Conservation (phyloP, 805 yeast species). For the Saccharomycopsis selenospora region DNA sequence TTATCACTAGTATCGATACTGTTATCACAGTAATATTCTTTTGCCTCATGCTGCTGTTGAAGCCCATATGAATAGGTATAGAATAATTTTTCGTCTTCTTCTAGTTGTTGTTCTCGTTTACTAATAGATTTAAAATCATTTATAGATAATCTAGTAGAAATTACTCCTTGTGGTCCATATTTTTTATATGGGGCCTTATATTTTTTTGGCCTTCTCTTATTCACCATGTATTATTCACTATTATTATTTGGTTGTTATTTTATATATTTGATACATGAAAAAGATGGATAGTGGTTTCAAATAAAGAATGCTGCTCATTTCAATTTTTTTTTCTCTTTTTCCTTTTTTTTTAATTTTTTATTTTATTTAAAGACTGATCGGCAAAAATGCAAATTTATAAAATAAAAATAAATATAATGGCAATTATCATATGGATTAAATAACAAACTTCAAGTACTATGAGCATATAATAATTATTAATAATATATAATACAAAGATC, state of each 20-base stretch:
- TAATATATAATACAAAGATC: background rate
- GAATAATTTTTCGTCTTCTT: conserved; percentile 17
- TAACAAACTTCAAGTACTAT: too few relatives aligned
- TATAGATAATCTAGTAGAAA: conserved; percentile 14
- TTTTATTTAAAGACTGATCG: too few relatives aligned
- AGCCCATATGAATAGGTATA: conserved; percentile 19
- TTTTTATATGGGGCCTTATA: conserved; percentile 70
- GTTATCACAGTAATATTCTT: conserved; percentile 6
- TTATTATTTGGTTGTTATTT: too few relatives aligned
- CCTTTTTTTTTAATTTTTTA: too few relatives aligned
- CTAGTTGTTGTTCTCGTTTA: conserved; percentile 1
- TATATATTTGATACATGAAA: conserved; percentile 2
- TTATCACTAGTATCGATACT: background rate
- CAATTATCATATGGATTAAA: too few relatives aligned
- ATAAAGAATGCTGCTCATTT: background rate
- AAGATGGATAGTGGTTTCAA: background rate
- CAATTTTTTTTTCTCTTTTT: background rate
- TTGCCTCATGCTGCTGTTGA: conserved; percentile 20
- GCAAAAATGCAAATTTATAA: too few relatives aligned
- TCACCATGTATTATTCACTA: too few relatives aligned
- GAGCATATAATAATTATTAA: background rate
- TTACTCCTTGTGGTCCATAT: conserved; percentile 42
- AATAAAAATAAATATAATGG: too few relatives aligned
- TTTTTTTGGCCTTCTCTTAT: conserved; percentile 82
- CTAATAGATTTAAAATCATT: conserved; percentile 3